Base-by-base conservation (phyloP, 2,329 filamentous ascomycete genomes). In the Sclerotinia spermophila region DNA sequence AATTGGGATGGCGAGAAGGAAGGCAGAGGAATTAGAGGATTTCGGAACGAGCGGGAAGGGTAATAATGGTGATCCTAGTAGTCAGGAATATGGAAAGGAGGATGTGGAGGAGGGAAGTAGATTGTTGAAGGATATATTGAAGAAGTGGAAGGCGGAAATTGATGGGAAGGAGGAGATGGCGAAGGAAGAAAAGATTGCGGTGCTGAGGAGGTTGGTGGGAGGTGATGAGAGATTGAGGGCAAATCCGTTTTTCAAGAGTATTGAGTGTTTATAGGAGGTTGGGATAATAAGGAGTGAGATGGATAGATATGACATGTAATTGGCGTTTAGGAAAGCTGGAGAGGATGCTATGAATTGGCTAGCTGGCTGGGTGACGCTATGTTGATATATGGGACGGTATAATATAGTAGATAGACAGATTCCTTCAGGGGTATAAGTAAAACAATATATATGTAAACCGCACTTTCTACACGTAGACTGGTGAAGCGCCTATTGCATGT, bases 1-100 rank as follows among this genome's bases (percentile, higher is more conserved):
- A 24, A 92, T 99, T 72, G 93, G 94, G 74, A 99, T 99, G 96
- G 96, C 96, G n/a, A 97, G 97, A 83, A 89, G 96, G 76, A 99
- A 99, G 83, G 96, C 96, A 0, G 96, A 98, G 80, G 96, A 99
- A 84, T 86, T 99, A 48, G 96, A 99, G 80, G 96, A 99, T 80
- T 99, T 99, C 77, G 92, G 92, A 0, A 87, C 87, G 66, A 94
- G 94, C 82, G 89, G 92, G 76, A 90, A 92, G 73, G 85, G 11
- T 38, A 15, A 81, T 86, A 53, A 65, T 53, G 62, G 62, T 21
- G 45, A 65, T 65, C 45, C 62, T 1, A 42, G 45, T 21, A 40
- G 33, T 30, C 62, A 65, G 58, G 82, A 87, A 75, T 93, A 93
- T 79, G 91, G 87, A 74, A 94, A 93, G 77, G 87, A 94, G 74